Evolutionary conservation across 2,329 filamentous ascomycete genomes (phyloP), one percentile per base, ranked within the genome.

Genomic region (Mollisia scopiformis): DNA sequence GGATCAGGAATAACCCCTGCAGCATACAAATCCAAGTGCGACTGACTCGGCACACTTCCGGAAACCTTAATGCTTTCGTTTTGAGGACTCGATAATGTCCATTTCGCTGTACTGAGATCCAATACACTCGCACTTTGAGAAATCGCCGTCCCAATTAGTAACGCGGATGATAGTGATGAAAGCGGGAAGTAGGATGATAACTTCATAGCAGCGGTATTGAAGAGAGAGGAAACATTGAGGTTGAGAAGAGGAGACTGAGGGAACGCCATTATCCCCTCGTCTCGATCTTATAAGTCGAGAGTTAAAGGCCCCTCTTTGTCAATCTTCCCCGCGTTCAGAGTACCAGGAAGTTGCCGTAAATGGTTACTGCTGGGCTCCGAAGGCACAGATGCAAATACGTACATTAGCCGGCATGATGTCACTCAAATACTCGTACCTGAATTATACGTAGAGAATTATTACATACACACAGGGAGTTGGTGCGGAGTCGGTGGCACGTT

Each of bases 21-120:
- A 25, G 79, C 78, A 43, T 78, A 78, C 1, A 88, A 75, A 68
- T 88, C 85, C 14, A 88, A 71, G 71, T 88, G 84, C 1, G 78
- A 84, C 54, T 87, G 83, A 0, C 83, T 86, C 2, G 85, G 85
- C 3, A 86, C 76, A 23, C 75, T 75, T 1, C 79, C 85, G 0
- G 83, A 80, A 1, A 87, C 80, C 0, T 79, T 82, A 28, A 82
- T 78, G 60, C 84, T 82, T 10, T 23, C 35, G 25, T 37, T 46
- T 14, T 56, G 39, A 2, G 54, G 54, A n/a, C 35, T 46, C 11
- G 39, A 19, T 7, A 56, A 41, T 7, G 39, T 49, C 54, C 54
- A 56, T 35, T 33, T n/a, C 13, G 21, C 6, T 7, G 28, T 35
- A 23, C 39, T 33, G 2, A 56, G 21, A 33, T 56, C 39, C 10